A percentile compares a stretch with the other conserved stretches of the same genome.
Conservation (phyloP, 768 basidiomycete genomes). For the Agaricus subrufescens region DNA sequence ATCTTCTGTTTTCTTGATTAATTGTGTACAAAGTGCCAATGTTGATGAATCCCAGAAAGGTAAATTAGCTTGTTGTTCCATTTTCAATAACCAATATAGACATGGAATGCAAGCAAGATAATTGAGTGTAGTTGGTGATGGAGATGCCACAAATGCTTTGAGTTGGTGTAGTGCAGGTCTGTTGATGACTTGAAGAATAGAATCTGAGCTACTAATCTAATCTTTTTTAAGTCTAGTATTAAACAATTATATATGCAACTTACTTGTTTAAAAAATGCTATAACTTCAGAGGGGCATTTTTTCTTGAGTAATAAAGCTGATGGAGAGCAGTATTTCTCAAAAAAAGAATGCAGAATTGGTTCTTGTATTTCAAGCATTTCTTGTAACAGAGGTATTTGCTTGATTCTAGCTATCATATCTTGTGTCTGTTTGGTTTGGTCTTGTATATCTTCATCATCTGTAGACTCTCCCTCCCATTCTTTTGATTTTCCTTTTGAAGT, state of each 20-base stretch:
- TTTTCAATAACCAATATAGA: too few species aligned
- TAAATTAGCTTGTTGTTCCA: too few species aligned
- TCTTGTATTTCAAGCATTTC: too few species aligned
- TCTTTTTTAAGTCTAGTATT: neutral
- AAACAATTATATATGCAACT: neutral
- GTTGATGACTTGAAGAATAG: neutral
- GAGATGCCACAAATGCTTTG: constrained; percentile 27
- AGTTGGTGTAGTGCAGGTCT: constrained; percentile 21
- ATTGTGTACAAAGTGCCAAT: too few species aligned
- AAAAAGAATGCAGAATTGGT: neutral
- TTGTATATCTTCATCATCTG: too few species aligned
- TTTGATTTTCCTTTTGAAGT: too few species aligned
- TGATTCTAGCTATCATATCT: too few species aligned
- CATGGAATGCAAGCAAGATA: neutral
- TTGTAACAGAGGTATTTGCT: too few species aligned
- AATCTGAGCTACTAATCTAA: neutral
- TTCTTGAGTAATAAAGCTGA: neutral
- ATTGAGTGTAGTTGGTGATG: neutral
- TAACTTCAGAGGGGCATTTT: neutral
- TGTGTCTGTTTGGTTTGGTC: too few species aligned
- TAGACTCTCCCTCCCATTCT: too few species aligned
- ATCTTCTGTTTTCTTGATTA: too few species aligned
- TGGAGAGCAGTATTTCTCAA: neutral
- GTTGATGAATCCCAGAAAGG: too few species aligned
- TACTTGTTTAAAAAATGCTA: neutral